A percentile compares a stretch with the other conserved stretches of the same genome.
Conservation (phyloP, 768 basidiomycete genomes). For the Mycena venus region DNA sequence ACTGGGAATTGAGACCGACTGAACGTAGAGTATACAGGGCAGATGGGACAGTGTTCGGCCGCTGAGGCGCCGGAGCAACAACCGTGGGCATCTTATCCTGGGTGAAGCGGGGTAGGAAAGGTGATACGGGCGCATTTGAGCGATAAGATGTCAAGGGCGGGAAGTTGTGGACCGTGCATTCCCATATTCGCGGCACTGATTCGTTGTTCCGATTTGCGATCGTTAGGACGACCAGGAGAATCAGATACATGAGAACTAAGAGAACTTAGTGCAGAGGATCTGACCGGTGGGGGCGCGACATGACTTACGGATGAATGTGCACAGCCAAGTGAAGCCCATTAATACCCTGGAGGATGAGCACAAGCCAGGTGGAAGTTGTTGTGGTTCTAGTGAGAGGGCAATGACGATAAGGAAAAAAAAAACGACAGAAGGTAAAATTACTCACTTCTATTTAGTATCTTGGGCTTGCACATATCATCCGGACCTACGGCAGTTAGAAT, state of each 20-base stretch:
- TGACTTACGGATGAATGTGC: slow-evolving; percentile 51
- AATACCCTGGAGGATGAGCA: slow-evolving; percentile 71
- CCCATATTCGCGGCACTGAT: slow-evolving; percentile 29
- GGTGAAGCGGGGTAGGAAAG: slow-evolving; percentile 25
- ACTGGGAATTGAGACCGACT: slow-evolving; percentile 27
- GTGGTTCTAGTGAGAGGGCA: neutral
- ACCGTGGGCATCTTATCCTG: slow-evolving; percentile 20
- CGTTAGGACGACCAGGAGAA: slow-evolving; percentile 20
- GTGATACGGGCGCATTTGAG: neutral
- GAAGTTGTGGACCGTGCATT: slow-evolving; percentile 31
- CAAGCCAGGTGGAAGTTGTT: slow-evolving; percentile 30
- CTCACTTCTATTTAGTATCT: neutral
- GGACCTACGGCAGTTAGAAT: slow-evolving; percentile 59
- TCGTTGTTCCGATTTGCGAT: slow-evolving; percentile 27
- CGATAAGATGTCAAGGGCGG: slow-evolving; percentile 22
- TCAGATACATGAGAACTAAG: slow-evolving; percentile 31
- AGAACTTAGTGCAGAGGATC: neutral
- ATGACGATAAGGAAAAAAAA: neutral
- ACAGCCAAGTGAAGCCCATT: slow-evolving; percentile 72
- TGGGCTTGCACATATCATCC: slow-evolving; percentile 48
- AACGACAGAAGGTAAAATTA: neutral
- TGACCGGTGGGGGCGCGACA: neutral
- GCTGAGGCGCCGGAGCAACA: slow-evolving; percentile 15
- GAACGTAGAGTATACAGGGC: slow-evolving; percentile 27
- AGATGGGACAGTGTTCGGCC: slow-evolving; percentile 23